A percentile compares a stretch with the other conserved stretches of the same genome.
phyloP scores from a whole-genome alignment of 768 basidiomycete species.

The Clitopilus hobsonii region DNA sequence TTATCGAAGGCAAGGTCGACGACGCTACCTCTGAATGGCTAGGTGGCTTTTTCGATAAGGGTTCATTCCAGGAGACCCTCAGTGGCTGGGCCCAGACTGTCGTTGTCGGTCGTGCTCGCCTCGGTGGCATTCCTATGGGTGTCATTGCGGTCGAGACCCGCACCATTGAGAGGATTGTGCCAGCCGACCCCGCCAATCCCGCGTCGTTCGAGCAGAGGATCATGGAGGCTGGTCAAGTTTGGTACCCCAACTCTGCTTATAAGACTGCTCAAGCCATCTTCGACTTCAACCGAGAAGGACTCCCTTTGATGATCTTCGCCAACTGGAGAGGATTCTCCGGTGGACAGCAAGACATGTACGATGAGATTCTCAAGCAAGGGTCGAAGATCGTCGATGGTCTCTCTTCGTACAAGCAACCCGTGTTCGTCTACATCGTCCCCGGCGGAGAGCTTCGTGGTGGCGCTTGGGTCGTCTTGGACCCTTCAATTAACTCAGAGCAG shows the following conservation, averaged over 20 bases:
- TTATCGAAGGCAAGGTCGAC: constrained; percentile 92
- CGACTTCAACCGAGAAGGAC: constrained; percentile 95
- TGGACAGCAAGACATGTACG: constrained; percentile 99
- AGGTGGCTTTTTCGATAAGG: constrained; percentile 94
- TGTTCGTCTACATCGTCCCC: constrained; percentile 97
- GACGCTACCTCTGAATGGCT: constrained; percentile 74
- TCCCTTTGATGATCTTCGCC: constrained; percentile 97
- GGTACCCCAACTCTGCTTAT: constrained; percentile 99
- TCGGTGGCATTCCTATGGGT: constrained; percentile 96
- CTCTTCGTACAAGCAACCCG: constrained; percentile 94
- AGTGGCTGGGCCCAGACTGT: constrained; percentile 99
- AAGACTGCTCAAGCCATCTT: constrained; percentile 99
- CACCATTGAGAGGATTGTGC: constrained; percentile 93
- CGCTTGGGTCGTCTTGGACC: constrained; percentile 99
- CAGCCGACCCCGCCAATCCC: constrained; percentile 97
- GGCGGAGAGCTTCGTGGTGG: constrained; percentile 98
- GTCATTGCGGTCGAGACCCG: constrained; percentile 98
- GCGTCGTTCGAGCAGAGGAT: constrained; percentile 95
- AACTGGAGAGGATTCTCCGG: constrained; percentile 99
- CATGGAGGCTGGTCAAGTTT: constrained; percentile 99
- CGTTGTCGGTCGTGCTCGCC: constrained; percentile 91
- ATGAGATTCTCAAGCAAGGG: constrained; percentile 94
- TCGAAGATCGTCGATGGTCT: constrained; percentile 99
- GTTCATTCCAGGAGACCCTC: constrained; percentile 97
- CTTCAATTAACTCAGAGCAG: constrained; percentile 92